phyloP scores from a whole-genome alignment of 768 basidiomycete genomes.

The Psilocybe cyanescens region DNA sequence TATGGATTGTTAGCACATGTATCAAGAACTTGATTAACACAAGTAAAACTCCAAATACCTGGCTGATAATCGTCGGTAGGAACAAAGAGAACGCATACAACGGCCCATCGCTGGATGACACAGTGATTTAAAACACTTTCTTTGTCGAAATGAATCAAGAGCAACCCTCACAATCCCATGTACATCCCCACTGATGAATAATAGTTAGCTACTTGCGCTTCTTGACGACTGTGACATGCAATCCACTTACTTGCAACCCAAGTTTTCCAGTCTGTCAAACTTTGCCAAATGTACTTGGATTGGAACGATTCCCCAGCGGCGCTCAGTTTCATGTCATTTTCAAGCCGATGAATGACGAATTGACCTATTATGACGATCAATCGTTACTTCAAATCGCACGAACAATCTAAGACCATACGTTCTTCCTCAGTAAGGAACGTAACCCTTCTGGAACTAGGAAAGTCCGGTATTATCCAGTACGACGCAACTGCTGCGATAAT shows the following conservation, averaged over 20 bases:
- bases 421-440: slow-evolving; percentile 71
- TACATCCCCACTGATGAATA: slow-evolving; percentile 61
- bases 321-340: slow-evolving; percentile 66
- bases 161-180: slow-evolving; percentile 61
- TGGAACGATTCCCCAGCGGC: slow-evolving; percentile 64
- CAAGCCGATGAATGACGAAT: slow-evolving; percentile 66
- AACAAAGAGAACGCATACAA: slow-evolving; percentile 58
- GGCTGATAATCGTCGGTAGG: slow-evolving; percentile 56
- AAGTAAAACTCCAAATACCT: slow-evolving; percentile 40
- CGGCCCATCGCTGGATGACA: slow-evolving; percentile 51
- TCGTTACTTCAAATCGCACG: background rate
- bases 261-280: slow-evolving; percentile 73
- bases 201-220: background rate
- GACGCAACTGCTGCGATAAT: slow-evolving; percentile 60
- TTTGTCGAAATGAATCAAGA: slow-evolving; percentile 4
- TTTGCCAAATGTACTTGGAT: slow-evolving; percentile 59
- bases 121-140: slow-evolving; percentile 6
- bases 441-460: slow-evolving; percentile 63
- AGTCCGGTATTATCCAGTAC: slow-evolving; percentile 79
- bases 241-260: slow-evolving; percentile 62
- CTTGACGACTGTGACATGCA: slow-evolving; percentile 1
- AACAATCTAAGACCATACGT: slow-evolving; percentile 36
- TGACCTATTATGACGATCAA: slow-evolving; percentile 40
- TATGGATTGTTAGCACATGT: background rate
- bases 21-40: background rate